Conservation (phyloP, 352 stramenopile species). For the Globisporangium irregulare region DNA sequence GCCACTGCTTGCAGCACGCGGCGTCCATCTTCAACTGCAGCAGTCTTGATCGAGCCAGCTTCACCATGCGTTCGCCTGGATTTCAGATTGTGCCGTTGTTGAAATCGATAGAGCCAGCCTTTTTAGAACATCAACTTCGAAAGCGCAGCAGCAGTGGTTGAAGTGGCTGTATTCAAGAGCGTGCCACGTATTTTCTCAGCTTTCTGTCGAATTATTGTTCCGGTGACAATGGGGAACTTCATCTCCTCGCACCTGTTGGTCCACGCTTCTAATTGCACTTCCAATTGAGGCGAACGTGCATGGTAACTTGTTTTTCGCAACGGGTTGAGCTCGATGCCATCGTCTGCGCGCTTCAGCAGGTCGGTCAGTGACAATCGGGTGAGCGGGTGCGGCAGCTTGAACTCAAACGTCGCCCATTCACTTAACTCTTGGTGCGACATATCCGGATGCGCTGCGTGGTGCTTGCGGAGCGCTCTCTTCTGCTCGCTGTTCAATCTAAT, state of each 20-base stretch:
- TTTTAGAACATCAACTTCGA: background rate
- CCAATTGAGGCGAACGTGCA: background rate
- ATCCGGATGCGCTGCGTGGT: background rate
- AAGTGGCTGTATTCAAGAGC: background rate
- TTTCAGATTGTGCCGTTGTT: background rate
- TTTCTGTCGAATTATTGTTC: background rate
- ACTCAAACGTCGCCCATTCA: background rate
- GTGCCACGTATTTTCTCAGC: background rate
- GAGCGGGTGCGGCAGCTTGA: background rate
- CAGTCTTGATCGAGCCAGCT: background rate
- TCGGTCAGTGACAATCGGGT: background rate
- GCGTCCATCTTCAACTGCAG: background rate
- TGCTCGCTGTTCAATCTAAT: background rate
- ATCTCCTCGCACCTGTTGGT: background rate
- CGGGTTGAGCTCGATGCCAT: background rate
- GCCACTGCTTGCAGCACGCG: background rate
- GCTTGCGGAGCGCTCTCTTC: background rate
- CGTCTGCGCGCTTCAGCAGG: conserved; percentile 3
- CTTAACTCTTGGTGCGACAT: background rate
- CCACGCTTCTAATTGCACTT: background rate
- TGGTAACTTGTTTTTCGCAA: background rate
- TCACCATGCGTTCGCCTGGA: conserved; percentile 1
- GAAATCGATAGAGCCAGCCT: conserved; percentile 6
- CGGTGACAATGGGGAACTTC: background rate
- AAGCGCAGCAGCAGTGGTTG: background rate